A percentile compares a stretch with the other conserved stretches of the same genome.
These are phyloP conservation scores for Choricystis sp. DNA, from an alignment of 139 green algal species.

Conservation along the genomic window DNA sequence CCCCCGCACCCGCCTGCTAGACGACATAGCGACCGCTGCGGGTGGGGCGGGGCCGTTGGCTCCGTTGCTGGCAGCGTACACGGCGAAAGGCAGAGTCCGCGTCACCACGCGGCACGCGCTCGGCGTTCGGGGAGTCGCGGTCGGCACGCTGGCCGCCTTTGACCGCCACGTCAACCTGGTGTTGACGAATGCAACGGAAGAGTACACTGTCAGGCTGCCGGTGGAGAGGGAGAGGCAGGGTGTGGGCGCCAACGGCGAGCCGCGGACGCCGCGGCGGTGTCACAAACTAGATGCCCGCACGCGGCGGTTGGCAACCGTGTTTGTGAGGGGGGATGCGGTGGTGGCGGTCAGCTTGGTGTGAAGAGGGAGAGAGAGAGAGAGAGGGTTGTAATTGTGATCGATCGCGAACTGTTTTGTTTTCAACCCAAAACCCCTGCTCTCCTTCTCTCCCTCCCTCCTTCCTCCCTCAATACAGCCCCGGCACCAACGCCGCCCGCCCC, in stretches of 20 bases:
- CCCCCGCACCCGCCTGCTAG: not conserved
- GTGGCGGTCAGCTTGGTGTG: not conserved
- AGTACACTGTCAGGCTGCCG: not conserved
- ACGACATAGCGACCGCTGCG: not conserved
- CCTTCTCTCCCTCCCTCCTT: too few relatives aligned
- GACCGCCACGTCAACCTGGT: slow-evolving; percentile 8
- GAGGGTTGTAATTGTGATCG: too few relatives aligned
- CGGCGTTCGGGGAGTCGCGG: slow-evolving; percentile 23
- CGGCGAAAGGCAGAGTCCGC: slow-evolving; percentile 8
- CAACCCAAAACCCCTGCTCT: too few relatives aligned
- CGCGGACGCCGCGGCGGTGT: not conserved
- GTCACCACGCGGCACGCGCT: slow-evolving; percentile 27
- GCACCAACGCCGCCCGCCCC: not conserved
- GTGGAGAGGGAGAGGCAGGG: not conserved
- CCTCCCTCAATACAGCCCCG: not conserved
- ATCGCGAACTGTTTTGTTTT: too few relatives aligned
- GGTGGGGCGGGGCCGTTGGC: not conserved
- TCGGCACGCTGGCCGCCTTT: slow-evolving; percentile 18
- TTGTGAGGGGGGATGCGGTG: not conserved
- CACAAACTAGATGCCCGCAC: not conserved
- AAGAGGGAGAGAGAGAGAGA: not conserved
- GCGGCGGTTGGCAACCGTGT: not conserved
- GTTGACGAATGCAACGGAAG: not conserved
- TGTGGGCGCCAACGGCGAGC: not conserved
- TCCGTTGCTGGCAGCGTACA: not conserved